Conservation (phyloP, 1,284 basidiomycete genomes). For the Microbotryum lychnidis-dioicae region DNA sequence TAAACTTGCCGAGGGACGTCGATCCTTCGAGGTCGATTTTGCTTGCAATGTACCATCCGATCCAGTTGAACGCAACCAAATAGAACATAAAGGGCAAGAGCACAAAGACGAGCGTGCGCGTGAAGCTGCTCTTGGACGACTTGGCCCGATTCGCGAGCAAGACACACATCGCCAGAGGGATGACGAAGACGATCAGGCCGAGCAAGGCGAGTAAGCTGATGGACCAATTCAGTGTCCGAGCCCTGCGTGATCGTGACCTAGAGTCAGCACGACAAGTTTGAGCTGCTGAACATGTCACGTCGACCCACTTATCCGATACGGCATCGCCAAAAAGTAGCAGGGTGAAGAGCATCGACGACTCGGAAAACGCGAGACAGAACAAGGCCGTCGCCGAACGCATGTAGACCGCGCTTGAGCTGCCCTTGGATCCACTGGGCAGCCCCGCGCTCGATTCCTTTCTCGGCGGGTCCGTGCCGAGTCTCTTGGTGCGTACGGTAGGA, state of each 20-base stretch:
- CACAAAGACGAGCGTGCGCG: conserved; percentile 30
- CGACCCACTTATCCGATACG: conserved; percentile 27
- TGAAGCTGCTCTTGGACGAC: conserved; percentile 5
- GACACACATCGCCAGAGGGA: conserved; percentile 32
- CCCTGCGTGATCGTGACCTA: conserved; percentile 15
- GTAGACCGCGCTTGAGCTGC: conserved; percentile 9
- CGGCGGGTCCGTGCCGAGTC: conserved; percentile 4
- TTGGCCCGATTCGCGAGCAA: conserved; percentile 28
- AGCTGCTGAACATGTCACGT: neutral
- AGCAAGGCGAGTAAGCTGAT: conserved; percentile 34
- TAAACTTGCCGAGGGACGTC: conserved; percentile 30
- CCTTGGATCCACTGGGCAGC: neutral
- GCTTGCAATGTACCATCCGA: conserved; percentile 32
- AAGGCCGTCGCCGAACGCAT: conserved; percentile 28
- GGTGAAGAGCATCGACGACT: conserved; percentile 36
- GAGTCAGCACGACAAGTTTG: neutral
- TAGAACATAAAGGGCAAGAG: conserved; percentile 35
- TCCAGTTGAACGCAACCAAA: conserved; percentile 33
- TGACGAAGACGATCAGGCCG: conserved; percentile 35
- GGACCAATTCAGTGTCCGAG: conserved; percentile 36
- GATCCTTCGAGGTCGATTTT: conserved; percentile 34
- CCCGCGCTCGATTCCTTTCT: no score
- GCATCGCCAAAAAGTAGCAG: conserved; percentile 35
- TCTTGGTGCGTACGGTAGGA: conserved; percentile 10
- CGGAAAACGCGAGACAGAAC: conserved; percentile 37